Evolutionary conservation across 2,329 filamentous ascomycete species (phyloP).

Genomic region (Trichocomaceae sp.): DNA sequence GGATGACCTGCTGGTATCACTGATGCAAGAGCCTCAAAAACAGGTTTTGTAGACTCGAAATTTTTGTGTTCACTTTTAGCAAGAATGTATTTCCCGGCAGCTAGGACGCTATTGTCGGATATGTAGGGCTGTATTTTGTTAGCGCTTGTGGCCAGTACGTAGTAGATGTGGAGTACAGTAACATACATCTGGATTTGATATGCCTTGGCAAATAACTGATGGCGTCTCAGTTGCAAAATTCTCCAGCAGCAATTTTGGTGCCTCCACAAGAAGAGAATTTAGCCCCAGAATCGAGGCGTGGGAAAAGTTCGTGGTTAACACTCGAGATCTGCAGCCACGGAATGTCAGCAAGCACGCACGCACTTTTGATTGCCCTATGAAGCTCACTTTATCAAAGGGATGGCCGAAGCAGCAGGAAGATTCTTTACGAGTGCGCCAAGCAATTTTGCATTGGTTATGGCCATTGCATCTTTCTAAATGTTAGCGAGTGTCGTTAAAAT

Average conservation of each 20-base stretch:
- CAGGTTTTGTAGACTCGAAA: slow-evolving; percentile 69
- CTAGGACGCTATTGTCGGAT: slow-evolving; percentile 79
- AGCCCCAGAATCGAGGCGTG: slow-evolving; percentile 76
- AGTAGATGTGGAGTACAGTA: background rate
- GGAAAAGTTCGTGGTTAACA: slow-evolving; percentile 69
- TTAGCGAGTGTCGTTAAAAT: slow-evolving; percentile 13
- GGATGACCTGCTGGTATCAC: slow-evolving; percentile 72
- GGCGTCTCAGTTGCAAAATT: slow-evolving; percentile 67
- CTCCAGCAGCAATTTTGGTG: slow-evolving; percentile 62
- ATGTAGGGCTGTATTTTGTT: slow-evolving; percentile 59
- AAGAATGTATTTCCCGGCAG: slow-evolving; percentile 84
- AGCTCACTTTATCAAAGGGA: slow-evolving; percentile 50
- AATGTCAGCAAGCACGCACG: slow-evolving; percentile 21
- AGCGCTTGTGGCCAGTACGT: slow-evolving; percentile 7
- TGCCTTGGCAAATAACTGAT: slow-evolving; percentile 70
- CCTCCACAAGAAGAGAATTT: slow-evolving; percentile 81
- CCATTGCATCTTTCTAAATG: slow-evolving; percentile 54
- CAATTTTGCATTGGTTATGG: slow-evolving; percentile 82
- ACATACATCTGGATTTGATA: slow-evolving; percentile 68
- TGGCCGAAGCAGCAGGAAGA: slow-evolving; percentile 64
- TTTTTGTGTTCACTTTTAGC: slow-evolving; percentile 51
- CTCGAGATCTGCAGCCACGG: slow-evolving; percentile 55
- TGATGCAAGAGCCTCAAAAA: slow-evolving; percentile 71
- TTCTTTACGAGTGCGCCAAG: slow-evolving; percentile 86
- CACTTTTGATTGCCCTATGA: background rate